Conservation (phyloP, 2,329 filamentous ascomycete species). For the Beauveria pseudobassiana region DNA sequence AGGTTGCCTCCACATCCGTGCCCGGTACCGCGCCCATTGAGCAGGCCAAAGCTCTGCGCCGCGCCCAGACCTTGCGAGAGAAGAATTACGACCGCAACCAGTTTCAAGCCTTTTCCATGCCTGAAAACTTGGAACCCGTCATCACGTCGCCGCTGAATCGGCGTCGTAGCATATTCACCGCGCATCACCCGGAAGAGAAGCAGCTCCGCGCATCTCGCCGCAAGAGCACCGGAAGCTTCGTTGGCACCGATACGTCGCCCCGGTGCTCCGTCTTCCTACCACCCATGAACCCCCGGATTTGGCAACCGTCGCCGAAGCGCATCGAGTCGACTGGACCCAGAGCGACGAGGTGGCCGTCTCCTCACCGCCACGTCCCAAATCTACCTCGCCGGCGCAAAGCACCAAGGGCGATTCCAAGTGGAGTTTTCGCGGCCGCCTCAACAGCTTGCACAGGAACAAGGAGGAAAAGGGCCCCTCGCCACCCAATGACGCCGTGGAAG, state of each 20-base stretch:
- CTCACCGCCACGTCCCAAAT: not conserved
- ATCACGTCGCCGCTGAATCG: not conserved
- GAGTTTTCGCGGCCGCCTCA: constrained; percentile 37
- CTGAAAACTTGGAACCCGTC: not conserved
- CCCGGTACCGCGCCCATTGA: constrained; percentile 25
- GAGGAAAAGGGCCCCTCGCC: constrained; percentile 19
- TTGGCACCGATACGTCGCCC: constrained; percentile 15
- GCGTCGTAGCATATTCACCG: constrained; percentile 2
- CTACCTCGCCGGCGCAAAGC: not conserved
- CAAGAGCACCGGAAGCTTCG: constrained; percentile 30
- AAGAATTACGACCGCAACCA: constrained; percentile 33
- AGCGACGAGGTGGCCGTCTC: constrained; percentile 36
- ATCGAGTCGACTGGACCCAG: constrained; percentile 52
- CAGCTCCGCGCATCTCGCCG: constrained; percentile 20
- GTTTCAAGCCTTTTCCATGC: constrained; percentile 29
- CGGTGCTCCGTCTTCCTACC: constrained; percentile 7
- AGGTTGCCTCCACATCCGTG: constrained; percentile 17
- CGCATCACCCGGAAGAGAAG: constrained; percentile 11
- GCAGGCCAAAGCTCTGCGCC: constrained; percentile 28
- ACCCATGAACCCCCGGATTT: constrained; percentile 14
- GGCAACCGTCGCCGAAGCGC: constrained; percentile 23
- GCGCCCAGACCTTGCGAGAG: constrained; percentile 32
- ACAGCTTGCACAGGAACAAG: constrained; percentile 23
- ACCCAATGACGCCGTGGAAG: constrained; percentile 7
- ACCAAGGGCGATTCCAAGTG: constrained; percentile 41